These are phyloP conservation scores for Phytopythium oedochilum DNA, from an alignment of 352 stramenopile species.

Conservation along the genomic window DNA sequence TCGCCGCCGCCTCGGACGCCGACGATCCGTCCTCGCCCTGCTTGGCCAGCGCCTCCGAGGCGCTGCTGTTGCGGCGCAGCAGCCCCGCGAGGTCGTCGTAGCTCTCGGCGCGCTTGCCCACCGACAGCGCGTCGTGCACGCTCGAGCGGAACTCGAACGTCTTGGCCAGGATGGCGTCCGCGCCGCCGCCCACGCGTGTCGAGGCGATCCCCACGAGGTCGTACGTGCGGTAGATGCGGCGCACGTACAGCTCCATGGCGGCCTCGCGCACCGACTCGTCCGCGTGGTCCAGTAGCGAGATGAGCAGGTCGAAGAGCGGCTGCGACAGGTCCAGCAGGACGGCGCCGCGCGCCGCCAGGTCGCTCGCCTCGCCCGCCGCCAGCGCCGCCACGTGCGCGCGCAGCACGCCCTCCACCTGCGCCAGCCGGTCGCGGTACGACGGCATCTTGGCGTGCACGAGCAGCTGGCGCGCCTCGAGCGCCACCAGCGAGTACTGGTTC, in stretches of 20 bases:
- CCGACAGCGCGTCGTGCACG: slow-evolving; percentile 69
- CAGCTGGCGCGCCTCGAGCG: slow-evolving; percentile 93
- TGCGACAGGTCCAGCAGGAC: slow-evolving; percentile 78
- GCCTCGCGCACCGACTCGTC: slow-evolving; percentile 63
- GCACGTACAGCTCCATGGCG: slow-evolving; percentile 80
- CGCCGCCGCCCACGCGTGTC: slow-evolving; percentile 26
- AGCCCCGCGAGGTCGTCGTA: slow-evolving; percentile 80
- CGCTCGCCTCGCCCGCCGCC: slow-evolving; percentile 19
- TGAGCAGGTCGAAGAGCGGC: slow-evolving; percentile 82
- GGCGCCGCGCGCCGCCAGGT: slow-evolving; percentile 52
- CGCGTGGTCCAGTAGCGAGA: slow-evolving; percentile 71
- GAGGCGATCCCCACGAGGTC: slow-evolving; percentile 81
- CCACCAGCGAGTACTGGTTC: slow-evolving; percentile 91
- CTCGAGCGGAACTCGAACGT: slow-evolving; percentile 86
- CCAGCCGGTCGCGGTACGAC: slow-evolving; percentile 90
- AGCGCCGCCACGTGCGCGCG: slow-evolving; percentile 55
- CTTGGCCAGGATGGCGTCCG: slow-evolving; percentile 64
- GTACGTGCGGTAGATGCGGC: slow-evolving; percentile 85
- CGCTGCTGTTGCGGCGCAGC: slow-evolving; percentile 60
- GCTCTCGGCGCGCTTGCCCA: slow-evolving; percentile 70
- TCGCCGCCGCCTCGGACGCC: slow-evolving; percentile 6
- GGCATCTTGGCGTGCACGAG: slow-evolving; percentile 97
- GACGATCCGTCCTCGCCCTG: too few relatives aligned
- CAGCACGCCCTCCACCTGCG: slow-evolving; percentile 72
- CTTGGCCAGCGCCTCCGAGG: slow-evolving; percentile 19